A percentile compares a stretch with the other conserved stretches of the same genome.
Conservation (phyloP, 768 basidiomycete species). For the Lentinula boryana region DNA sequence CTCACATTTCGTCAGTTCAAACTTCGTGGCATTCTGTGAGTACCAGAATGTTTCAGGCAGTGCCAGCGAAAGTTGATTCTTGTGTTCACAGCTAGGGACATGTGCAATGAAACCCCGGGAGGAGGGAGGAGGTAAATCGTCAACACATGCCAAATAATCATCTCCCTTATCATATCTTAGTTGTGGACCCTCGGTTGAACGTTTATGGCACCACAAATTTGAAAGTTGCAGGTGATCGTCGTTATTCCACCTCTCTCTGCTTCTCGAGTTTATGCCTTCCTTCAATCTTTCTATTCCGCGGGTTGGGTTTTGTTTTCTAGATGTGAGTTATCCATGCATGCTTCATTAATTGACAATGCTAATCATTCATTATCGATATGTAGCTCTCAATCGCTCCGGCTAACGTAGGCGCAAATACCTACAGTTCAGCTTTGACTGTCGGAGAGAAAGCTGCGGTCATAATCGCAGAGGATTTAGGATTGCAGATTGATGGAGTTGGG, state of each 20-base stretch:
- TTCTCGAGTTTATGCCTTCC: constrained; percentile 11
- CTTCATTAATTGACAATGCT: background rate
- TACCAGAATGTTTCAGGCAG: background rate
- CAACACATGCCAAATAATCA: no score
- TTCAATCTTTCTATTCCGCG: background rate
- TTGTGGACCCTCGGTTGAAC: constrained; percentile 36
- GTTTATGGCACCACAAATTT: constrained; percentile 39
- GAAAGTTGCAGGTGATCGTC: constrained; percentile 33
- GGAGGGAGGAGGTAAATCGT: constrained; percentile 20
- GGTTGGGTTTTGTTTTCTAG: background rate
- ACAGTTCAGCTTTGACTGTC: constrained; percentile 34
- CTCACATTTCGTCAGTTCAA: constrained; percentile 7
- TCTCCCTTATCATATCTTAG: constrained; percentile 9
- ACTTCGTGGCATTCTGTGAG: constrained; percentile 21
- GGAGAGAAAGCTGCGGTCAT: constrained; percentile 41
- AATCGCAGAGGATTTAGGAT: constrained; percentile 34
- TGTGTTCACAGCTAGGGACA: constrained; percentile 32
- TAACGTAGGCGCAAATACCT: constrained; percentile 27
- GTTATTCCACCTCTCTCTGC: constrained; percentile 34
- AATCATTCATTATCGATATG: background rate
- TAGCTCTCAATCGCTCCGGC: constrained; percentile 2
- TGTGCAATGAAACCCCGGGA: constrained; percentile 43
- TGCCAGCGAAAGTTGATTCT: background rate
- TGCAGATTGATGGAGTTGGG: constrained; percentile 7
- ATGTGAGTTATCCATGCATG: background rate